Base-by-base conservation (phyloP, 1,284 basidiomycete species). In the Coniophora puteana region DNA sequence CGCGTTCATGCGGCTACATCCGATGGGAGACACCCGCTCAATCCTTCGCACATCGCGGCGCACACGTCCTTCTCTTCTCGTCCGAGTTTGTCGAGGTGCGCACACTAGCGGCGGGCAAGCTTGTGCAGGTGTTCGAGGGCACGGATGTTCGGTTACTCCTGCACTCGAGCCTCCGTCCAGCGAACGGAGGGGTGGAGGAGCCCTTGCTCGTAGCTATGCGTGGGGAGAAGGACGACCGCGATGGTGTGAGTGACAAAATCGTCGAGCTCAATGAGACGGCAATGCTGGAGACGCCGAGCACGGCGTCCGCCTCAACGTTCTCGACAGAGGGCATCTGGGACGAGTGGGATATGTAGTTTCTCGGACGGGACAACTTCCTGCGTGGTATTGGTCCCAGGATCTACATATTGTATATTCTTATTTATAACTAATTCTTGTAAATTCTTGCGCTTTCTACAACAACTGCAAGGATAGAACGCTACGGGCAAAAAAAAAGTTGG, bases 41-140 rank as follows among this genome's bases (percentile, higher is more conserved):
- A 3, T 67, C 78, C 3, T 89, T 72, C 52, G 74, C 78, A 8
- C 63, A 75, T 37, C 76, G 82, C 14, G 73, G 74, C 8, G 68
- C 66, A 5, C 73, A 87, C 52, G 45, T 89, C 45, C 68, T 90
- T 12, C 74, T 90, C 26, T 78, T 90, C 61, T 87, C 83, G 8
- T 48, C 74, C 13, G 72, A 78, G 39, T 89, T 85, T 55, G 70
- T 90, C 51, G 87, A 90, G 57, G 66, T 89, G 16, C 76, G 88
- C 42, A 68, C 78, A 41, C 63, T 76, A 17, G 59, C 66, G 16
- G 81, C 78, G 2, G 80, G 84, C 4, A 62, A 74, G 40, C 75
- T 90, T 16, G 76, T 82, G 14, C 87, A 90, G 59, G 83, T 88
- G 17, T 76, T 89, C 36, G 81, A 87, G 52, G 85, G 71, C 0